Percentiles rank a stretch among this genome's conserved stretches.
Evolutionary conservation across 257 asterid genomes (phyloP).

Genomic region (Anisodus tanguticus): DNA sequence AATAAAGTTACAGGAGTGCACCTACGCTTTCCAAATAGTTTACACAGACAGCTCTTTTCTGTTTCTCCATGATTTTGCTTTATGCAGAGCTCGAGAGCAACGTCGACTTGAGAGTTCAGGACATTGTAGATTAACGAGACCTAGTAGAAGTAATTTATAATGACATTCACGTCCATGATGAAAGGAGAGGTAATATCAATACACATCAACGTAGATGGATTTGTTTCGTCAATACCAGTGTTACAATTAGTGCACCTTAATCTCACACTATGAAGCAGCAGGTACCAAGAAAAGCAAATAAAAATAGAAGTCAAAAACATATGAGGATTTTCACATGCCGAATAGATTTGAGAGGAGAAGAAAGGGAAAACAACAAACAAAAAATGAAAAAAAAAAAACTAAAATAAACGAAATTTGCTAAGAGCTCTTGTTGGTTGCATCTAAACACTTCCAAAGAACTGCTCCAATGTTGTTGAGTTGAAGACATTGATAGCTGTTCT

Average conservation of each 20-base stretch:
- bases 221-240: slow-evolving; percentile 18
- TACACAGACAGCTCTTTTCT: too few species aligned
- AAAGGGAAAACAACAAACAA: background rate
- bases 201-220: slow-evolving; percentile 7
- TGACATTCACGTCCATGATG: background rate
- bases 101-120: background rate
- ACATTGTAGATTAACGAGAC: background rate
- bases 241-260: slow-evolving; percentile 1
- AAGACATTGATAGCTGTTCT: slow-evolving; percentile 62
- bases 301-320: slow-evolving; percentile 14
- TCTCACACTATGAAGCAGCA: slow-evolving; percentile 18
- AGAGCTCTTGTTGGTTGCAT: slow-evolving; percentile 3
- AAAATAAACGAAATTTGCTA: slow-evolving; percentile 23
- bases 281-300: background rate
- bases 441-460: slow-evolving; percentile 70
- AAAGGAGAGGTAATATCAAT: background rate
- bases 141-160: background rate
- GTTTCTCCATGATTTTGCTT: background rate
- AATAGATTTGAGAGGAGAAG: background rate
- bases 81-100: background rate
- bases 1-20: background rate
- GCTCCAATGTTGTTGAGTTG: slow-evolving; percentile 72
- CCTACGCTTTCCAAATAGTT: background rate
- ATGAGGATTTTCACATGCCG: background rate
- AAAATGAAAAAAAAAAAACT: background rate